Evolutionary conservation across 2,329 filamentous ascomycete species (phyloP).

Genomic region (Colletotrichum incanum): DNA sequence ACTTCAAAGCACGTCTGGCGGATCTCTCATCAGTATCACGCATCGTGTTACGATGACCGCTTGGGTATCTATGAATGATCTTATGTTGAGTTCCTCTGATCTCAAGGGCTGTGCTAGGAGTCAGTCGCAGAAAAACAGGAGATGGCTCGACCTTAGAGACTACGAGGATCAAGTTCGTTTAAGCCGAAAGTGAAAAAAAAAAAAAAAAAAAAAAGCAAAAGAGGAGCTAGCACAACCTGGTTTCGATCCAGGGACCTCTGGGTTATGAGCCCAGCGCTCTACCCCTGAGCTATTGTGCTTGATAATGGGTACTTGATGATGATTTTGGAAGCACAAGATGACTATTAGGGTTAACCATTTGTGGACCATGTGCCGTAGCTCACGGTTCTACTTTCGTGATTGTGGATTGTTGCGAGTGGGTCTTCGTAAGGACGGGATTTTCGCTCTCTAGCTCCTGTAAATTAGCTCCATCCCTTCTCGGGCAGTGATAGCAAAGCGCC

Average conservation of each 20-base stretch:
- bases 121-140: background rate
- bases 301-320: background rate
- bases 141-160: background rate
- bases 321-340: rapidly evolving
- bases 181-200: rapidly evolving
- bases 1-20: background rate
- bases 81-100: background rate
- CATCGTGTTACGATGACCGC: background rate
- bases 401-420: background rate
- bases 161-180: background rate
- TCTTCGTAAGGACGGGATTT: background rate
- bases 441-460: background rate
- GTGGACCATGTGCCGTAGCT: background rate
- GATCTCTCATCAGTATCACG: background rate
- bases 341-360: background rate
- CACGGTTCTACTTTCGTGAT: background rate
- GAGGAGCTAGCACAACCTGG: slow-evolving; percentile 29
- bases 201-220: background rate
- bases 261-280: slow-evolving; percentile 42
- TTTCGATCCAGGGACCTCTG: slow-evolving; percentile 41
- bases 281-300: slow-evolving; percentile 42
- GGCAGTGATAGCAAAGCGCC: background rate
- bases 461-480: background rate
- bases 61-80: background rate
- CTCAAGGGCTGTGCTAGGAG: background rate